Percentiles rank a stretch among this genome's conserved stretches.
These are phyloP conservation scores for Alternaria triticimaculans DNA, from an alignment of 2,329 filamentous ascomycete genomes.

Conservation along the genomic window DNA sequence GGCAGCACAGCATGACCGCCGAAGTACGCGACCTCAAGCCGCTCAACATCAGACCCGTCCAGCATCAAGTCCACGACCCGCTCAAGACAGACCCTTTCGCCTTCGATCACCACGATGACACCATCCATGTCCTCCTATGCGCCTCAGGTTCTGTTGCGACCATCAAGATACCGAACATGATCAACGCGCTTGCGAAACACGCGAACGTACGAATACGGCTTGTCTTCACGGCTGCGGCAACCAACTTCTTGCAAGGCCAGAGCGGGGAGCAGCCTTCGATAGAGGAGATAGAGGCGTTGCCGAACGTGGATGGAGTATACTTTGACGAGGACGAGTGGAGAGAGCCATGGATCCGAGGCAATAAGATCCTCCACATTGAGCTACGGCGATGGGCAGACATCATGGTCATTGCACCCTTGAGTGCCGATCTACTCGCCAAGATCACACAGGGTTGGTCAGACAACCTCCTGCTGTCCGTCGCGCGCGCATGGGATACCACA, in stretches of 20 bases:
- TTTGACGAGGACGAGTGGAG: slow-evolving; percentile 87
- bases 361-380: slow-evolving; percentile 89
- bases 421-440: slow-evolving; percentile 86
- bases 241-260: slow-evolving; percentile 78
- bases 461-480: slow-evolving; percentile 73
- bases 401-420: slow-evolving; percentile 79
- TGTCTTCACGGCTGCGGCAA: slow-evolving; percentile 76
- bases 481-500: slow-evolving; percentile 84
- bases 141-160: slow-evolving; percentile 81
- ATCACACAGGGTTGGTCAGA: slow-evolving; percentile 79
- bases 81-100: slow-evolving; percentile 24
- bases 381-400: slow-evolving; percentile 82
- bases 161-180: slow-evolving; percentile 70
- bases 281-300: slow-evolving; percentile 62
- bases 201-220: slow-evolving; percentile 78
- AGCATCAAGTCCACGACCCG: slow-evolving; percentile 29
- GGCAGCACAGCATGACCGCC: slow-evolving; percentile 28
- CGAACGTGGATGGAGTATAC: slow-evolving; percentile 82
- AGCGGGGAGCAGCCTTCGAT: slow-evolving; percentile 77
- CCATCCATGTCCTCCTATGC: slow-evolving; percentile 68
- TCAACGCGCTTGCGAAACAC: slow-evolving; percentile 61
- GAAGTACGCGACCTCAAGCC: slow-evolving; percentile 35
- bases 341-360: slow-evolving; percentile 76
- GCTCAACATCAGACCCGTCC: slow-evolving; percentile 35
- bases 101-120: slow-evolving; percentile 39